These are phyloP conservation scores for Mediolabrus comicus DNA, from an alignment of 108 stramenopile genomes.

Conservation along the genomic window DNA sequence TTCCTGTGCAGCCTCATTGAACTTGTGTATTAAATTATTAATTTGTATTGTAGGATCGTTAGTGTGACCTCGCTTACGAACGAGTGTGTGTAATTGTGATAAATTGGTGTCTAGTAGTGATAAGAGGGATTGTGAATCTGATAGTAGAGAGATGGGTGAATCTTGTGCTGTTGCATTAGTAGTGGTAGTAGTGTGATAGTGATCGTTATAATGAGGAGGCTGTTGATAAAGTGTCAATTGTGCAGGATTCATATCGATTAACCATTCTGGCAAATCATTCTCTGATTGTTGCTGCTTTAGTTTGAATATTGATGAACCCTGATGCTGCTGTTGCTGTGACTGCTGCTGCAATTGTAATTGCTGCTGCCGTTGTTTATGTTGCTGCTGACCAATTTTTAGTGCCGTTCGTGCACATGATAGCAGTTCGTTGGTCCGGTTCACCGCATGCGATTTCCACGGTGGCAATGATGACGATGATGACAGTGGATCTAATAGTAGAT, in stretches of 20 bases:
- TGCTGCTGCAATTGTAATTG: not conserved
- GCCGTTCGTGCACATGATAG: slow-evolving; percentile 80
- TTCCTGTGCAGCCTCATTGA: slow-evolving; percentile 67
- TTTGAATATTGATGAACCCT: not conserved
- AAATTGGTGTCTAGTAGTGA: slow-evolving; percentile 57
- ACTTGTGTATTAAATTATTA: slow-evolving; percentile 44
- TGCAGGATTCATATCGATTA: slow-evolving; percentile 24
- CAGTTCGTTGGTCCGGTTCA: slow-evolving; percentile 72
- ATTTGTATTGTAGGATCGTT: slow-evolving; percentile 86
- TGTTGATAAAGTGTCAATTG: slow-evolving; percentile 27
- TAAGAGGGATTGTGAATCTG: slow-evolving; percentile 64
- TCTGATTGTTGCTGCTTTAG: not conserved
- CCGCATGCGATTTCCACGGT: slow-evolving; percentile 45
- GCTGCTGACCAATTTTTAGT: slow-evolving; percentile 58
- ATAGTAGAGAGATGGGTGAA: slow-evolving; percentile 31
- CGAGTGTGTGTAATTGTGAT: slow-evolving; percentile 58
- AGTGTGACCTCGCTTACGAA: slow-evolving; percentile 76
- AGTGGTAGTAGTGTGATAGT: not conserved
- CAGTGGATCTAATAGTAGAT: not conserved
- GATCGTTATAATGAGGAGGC: not conserved
- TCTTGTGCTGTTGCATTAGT: not conserved
- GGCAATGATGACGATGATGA: not conserved
- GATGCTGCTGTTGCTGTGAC: not conserved
- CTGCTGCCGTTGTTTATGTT: slow-evolving; percentile 28
- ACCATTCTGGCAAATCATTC: slow-evolving; percentile 29